Conservation (phyloP, 495 filamentous ascomycete genomes). For the Aspergillus cavernicola region DNA sequence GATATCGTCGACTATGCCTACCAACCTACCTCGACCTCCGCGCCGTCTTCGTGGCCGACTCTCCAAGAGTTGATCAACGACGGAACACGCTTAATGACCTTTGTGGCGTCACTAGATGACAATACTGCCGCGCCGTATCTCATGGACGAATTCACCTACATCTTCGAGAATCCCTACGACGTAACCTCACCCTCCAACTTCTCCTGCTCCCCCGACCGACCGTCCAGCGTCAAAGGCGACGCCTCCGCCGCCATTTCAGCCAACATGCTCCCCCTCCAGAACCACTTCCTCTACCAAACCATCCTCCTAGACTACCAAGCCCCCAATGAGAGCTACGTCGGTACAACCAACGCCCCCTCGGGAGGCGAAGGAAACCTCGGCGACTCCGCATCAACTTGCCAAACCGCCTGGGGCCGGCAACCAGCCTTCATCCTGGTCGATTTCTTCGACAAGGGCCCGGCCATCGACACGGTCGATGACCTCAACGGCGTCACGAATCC, state of each 20-base stretch:
- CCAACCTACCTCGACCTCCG: conserved; percentile 42
- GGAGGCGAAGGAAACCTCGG: conserved; percentile 58
- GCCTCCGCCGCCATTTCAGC: conserved; percentile 43
- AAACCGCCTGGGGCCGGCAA: conserved; percentile 49
- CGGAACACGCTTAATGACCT: conserved; percentile 62
- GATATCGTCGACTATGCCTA: conserved; percentile 62
- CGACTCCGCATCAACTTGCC: conserved; percentile 52
- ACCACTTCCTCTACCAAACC: conserved; percentile 65
- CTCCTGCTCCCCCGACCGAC: conserved; percentile 63
- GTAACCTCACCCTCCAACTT: conserved; percentile 60
- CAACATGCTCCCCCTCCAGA: conserved; percentile 58
- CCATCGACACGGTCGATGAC: conserved; percentile 58
- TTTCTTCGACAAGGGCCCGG: conserved; percentile 63
- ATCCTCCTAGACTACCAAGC: conserved; percentile 50
- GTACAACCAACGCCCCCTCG: conserved; percentile 55
- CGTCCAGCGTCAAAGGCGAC: conserved; percentile 37
- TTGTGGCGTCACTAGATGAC: conserved; percentile 52
- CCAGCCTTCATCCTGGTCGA: conserved; percentile 71
- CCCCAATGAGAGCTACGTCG: conserved; percentile 56
- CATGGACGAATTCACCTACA: conserved; percentile 66
- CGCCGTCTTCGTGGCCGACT: conserved; percentile 61
- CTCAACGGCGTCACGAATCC: conserved; percentile 57
- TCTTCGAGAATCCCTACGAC: conserved; percentile 78
- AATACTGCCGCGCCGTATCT: conserved; percentile 58
- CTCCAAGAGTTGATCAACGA: conserved; percentile 61